Conservation (phyloP, 108 stramenopile genomes). For the Schizochytrium sp. region DNA sequence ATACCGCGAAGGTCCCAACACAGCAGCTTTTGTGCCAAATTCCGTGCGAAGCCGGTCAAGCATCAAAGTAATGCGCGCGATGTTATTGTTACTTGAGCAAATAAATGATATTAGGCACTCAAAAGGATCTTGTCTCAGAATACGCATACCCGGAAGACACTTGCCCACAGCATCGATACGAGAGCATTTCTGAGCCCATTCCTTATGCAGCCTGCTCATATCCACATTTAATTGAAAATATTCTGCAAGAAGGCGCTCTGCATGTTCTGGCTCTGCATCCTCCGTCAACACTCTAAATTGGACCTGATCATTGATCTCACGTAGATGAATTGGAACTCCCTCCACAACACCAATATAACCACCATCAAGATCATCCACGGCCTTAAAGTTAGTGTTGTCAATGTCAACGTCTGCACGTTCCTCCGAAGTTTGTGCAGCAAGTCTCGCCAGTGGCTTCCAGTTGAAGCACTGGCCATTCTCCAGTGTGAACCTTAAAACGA, state of each 20-base stretch:
- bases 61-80: slow-evolving; percentile 93
- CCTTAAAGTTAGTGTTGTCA: no score
- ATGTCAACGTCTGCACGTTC: no score
- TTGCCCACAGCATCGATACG: slow-evolving; percentile 79
- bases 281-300: background rate
- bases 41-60: slow-evolving; percentile 80
- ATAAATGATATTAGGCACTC: slow-evolving; percentile 97
- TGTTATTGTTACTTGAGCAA: slow-evolving; percentile 98
- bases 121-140: slow-evolving; percentile 91
- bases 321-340: background rate
- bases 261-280: background rate
- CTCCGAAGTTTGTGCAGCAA: background rate
- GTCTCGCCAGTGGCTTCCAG: background rate
- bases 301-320: background rate
- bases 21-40: slow-evolving; percentile 82
- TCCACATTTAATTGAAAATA: slow-evolving; percentile 46
- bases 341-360: background rate
- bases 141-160: slow-evolving; percentile 86
- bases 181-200: slow-evolving; percentile 80
- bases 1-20: slow-evolving; percentile 35
- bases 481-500: slow-evolving; percentile 9
- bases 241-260: background rate
- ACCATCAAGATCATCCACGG: no score
- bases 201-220: slow-evolving; percentile 78
- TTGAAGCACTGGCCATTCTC: slow-evolving; percentile 4